Evolutionary conservation across 805 yeast species (phyloP).

Genomic region (Myxozyma nipponensis): DNA sequence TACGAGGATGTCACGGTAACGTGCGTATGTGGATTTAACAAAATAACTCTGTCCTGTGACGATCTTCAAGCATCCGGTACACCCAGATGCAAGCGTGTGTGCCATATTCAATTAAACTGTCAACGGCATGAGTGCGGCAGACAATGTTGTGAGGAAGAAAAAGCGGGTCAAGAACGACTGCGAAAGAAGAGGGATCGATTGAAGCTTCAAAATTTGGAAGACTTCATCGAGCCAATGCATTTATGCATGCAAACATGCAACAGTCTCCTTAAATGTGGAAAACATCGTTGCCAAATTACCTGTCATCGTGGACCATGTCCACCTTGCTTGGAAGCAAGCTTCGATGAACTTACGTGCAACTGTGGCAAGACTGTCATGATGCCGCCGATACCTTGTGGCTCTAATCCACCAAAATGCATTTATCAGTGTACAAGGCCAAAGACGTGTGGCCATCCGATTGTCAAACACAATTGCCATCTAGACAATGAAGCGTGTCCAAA

Average conservation of each 20-base stretch:
- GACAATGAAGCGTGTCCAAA: slow-evolving; percentile 64
- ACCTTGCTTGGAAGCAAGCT: slow-evolving; percentile 34
- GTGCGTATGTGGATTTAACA: slow-evolving; percentile 58
- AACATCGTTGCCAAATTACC: slow-evolving; percentile 31
- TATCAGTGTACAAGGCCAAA: slow-evolving; percentile 30
- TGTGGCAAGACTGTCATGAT: slow-evolving; percentile 34
- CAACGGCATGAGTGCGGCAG: slow-evolving; percentile 71
- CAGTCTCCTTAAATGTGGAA: slow-evolving; percentile 32
- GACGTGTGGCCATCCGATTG: slow-evolving; percentile 35
- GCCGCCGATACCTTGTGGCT: slow-evolving; percentile 38
- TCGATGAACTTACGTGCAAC: slow-evolving; percentile 34
- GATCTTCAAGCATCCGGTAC: slow-evolving; percentile 18
- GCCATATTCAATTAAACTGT: slow-evolving; percentile 72
- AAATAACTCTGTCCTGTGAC: slow-evolving; percentile 19
- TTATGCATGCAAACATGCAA: slow-evolving; percentile 33
- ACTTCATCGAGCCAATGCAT: slow-evolving; percentile 32
- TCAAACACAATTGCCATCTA: slow-evolving; percentile 70
- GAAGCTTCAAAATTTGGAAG: slow-evolving; percentile 39
- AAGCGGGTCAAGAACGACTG: slow-evolving; percentile 49
- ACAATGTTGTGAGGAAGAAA: slow-evolving; percentile 68
- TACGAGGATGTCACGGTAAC: slow-evolving; percentile 46
- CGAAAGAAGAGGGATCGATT: slow-evolving; percentile 10
- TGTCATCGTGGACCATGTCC: slow-evolving; percentile 38
- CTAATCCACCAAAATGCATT: slow-evolving; percentile 31
- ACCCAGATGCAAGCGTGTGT: slow-evolving; percentile 67